These are phyloP conservation scores for Xylariaceae sp. DNA, from an alignment of 2,329 filamentous ascomycete species.

Conservation along the genomic window DNA sequence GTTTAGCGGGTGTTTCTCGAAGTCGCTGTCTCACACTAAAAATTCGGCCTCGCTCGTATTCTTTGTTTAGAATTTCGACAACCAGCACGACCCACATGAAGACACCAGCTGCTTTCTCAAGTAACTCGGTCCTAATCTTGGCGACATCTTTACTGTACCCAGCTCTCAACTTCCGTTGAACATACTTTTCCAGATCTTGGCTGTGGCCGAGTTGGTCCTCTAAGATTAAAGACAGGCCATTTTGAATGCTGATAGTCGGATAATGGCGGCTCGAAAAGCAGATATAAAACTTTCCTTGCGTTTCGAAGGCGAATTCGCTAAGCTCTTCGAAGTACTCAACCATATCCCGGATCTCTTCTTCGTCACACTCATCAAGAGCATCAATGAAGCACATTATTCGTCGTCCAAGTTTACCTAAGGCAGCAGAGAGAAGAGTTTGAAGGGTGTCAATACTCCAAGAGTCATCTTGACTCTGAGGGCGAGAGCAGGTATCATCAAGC, in stretches of 20 bases:
- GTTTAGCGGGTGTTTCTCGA: background rate
- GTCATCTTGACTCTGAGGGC: background rate
- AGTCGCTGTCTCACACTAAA: constrained; percentile 1
- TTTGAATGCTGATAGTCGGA: constrained; percentile 11
- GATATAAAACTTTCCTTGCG: constrained; percentile 20
- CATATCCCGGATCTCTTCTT: constrained; percentile 40
- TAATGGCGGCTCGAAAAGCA: constrained; percentile 37
- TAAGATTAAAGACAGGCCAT: background rate
- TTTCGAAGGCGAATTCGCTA: constrained; percentile 23
- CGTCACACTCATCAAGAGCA: constrained; percentile 47
- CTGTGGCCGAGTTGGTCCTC: background rate
- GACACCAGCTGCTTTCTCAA: constrained; percentile 6
- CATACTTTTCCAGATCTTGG: constrained; percentile 3
- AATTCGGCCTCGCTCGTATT: background rate
- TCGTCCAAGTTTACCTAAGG: constrained; percentile 11
- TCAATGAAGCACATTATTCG: constrained; percentile 21
- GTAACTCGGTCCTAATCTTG: background rate
- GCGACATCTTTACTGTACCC: background rate
- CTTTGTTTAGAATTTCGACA: constrained; percentile 7
- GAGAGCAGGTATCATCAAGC: background rate
- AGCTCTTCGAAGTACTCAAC: constrained; percentile 40
- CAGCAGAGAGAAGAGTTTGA: background rate
- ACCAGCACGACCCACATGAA: constrained; percentile 12
- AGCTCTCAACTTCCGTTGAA: background rate
- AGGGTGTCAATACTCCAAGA: constrained; percentile 1